Evolutionary conservation across 148 eudicot species (phyloP).

Genomic region (Vaccinium macrocarpon): DNA sequence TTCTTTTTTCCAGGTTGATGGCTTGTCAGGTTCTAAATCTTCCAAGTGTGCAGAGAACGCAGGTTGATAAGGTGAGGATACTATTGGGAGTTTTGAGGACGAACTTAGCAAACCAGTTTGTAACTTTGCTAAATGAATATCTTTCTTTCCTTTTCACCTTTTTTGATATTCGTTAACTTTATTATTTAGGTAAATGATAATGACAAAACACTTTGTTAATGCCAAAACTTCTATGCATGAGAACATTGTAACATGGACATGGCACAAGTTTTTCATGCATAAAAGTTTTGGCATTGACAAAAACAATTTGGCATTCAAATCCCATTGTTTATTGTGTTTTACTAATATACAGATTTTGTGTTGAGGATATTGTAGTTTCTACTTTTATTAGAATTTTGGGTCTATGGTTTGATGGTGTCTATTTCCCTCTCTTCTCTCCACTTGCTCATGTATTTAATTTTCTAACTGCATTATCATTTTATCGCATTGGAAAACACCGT

Average conservation of each 20-base stretch:
- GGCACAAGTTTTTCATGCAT: no score
- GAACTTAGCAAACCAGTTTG: neutral
- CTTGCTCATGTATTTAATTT: slow-evolving; percentile 3
- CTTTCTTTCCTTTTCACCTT: neutral
- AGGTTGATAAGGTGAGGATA: slow-evolving; percentile 73
- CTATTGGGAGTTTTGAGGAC: neutral
- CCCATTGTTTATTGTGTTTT: no score
- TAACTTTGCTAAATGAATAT: neutral
- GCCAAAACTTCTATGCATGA: no score
- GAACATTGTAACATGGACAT: no score
- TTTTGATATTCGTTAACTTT: neutral
- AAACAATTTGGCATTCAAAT: no score
- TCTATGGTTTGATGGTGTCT: neutral
- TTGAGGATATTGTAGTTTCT: neutral
- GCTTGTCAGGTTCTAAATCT: slow-evolving; percentile 52
- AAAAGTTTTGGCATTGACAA: no score
- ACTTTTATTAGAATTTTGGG: neutral
- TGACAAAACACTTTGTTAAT: no score
- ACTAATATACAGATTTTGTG: slow-evolving; percentile 1
- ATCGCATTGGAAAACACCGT: neutral
- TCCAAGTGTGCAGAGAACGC: slow-evolving; percentile 34
- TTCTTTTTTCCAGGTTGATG: slow-evolving; percentile 40
- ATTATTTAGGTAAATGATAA: neutral
- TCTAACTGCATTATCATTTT: neutral
- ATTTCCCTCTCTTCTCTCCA: neutral